Base-by-base conservation (phyloP, 228 moss, liverwort and hornwort species). In the Sphagnum fallax region DNA sequence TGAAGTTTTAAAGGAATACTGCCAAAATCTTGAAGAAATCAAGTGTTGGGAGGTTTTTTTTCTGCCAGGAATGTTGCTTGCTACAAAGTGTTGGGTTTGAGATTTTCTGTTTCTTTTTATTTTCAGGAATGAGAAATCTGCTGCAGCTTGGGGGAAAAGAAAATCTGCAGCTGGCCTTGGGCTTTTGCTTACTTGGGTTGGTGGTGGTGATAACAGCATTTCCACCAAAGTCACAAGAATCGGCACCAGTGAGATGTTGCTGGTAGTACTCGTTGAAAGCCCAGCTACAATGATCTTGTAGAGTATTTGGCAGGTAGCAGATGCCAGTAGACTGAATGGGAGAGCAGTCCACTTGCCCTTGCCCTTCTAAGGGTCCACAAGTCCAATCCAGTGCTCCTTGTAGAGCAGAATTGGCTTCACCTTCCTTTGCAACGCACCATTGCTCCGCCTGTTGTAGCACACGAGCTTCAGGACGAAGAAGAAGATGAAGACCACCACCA, bases 251-350 rank as follows among this genome's bases (percentile, higher is more conserved):
- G 8, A 64, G 61, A 48, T 85, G 71, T 51, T 74, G 16, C 4
- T 70, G 49, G 53, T 76, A 85, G 51, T 81, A 85, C 48, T 67
- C 67, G 73, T 81, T 72, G 72, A 79, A 85, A 50, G 85, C 85
- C 15, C 59, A 85, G 3, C 76, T 78, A 4, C 78, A 62, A 70
- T 85, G 85, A 13, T 52, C 60, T 5, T 70, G 66, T 49, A 81
- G 4, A 6, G 68, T 85, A 71, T 85, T 77, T 65, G 85, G 85
- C 7, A 50, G 5, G 72, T 69, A 85, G 67, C 85, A 85, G 51
- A 69, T 6, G 8, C 58, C 73, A 5, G 78, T 78, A 0, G 60
- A 0, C 52, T 79, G 76, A 52, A 85, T 64, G 32, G 51, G 55
- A 60, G 10, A 8, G 52, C 85, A 85, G 64, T 81, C 48, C 0